Evolutionary conservation across 176 grass and related monocot species (phyloP).

Genomic region (Olyra latifolia): DNA sequence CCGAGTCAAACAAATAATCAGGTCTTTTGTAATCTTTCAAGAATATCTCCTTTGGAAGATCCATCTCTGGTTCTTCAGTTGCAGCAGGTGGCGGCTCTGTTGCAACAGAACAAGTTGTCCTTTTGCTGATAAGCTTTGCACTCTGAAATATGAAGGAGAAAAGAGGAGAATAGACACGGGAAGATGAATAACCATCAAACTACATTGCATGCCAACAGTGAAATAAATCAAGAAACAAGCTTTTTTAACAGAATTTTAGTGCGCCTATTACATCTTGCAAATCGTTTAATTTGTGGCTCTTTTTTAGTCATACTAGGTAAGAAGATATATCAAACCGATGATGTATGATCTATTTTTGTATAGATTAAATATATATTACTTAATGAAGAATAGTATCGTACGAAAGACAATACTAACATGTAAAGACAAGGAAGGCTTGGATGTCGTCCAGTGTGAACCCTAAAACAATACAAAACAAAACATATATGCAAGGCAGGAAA

Average conservation of each 20-base stretch:
- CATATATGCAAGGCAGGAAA: constrained; percentile 1
- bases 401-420: constrained; percentile 50
- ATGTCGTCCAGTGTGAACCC: constrained; percentile 53
- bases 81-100: constrained; percentile 59
- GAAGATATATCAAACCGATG: neutral
- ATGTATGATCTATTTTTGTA: neutral
- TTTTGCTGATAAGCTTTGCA: constrained; percentile 55
- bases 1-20: constrained; percentile 83
- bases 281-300: neutral
- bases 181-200: neutral
- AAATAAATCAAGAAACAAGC: neutral
- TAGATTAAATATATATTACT: neutral
- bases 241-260: neutral
- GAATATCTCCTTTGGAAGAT: constrained; percentile 85
- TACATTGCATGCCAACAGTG: neutral
- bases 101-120: constrained; percentile 77
- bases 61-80: constrained; percentile 74
- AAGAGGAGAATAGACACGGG: neutral
- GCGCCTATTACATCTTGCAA: neutral
- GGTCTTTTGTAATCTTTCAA: constrained; percentile 94
- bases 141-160: constrained; percentile 41
- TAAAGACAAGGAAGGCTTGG: constrained; percentile 27
- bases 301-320: neutral
- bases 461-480: constrained; percentile 34
- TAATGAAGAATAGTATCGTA: neutral